These are phyloP conservation scores for Porcisia deanei DNA, from an alignment of 208 protist species.

Conservation along the genomic window DNA sequence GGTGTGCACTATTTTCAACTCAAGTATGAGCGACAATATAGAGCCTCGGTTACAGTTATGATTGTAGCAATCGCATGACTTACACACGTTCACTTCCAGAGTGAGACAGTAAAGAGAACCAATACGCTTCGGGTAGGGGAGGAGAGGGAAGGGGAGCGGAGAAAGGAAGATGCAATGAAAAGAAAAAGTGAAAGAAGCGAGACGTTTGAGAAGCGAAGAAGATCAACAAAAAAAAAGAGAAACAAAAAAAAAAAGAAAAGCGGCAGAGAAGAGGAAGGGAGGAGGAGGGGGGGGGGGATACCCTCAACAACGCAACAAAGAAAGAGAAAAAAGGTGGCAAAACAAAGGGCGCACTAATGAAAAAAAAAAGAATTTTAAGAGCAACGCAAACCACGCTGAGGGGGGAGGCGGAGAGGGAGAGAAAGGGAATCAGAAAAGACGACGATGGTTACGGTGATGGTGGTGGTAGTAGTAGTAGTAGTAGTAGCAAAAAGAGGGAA, in stretches of 20 bases:
- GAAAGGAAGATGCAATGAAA: not conserved
- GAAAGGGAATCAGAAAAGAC: not conserved
- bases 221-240: constrained; percentile 12
- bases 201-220: not conserved
- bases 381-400: too few species aligned
- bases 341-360: too few species aligned
- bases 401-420: not conserved
- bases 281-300: too few species aligned
- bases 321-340: not conserved
- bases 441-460: too few species aligned
- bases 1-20: too few species aligned
- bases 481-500: not conserved
- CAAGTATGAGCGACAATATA: too few species aligned
- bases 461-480: not conserved
- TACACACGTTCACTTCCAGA: too few species aligned
- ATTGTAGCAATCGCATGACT: too few species aligned
- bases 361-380: too few species aligned
- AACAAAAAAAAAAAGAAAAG: not conserved
- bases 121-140: not conserved
- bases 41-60: too few species aligned
- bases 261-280: not conserved
- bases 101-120: not conserved
- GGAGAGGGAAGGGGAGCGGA: not conserved
- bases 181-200: not conserved
- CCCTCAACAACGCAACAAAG: not conserved